Evolutionary conservation across 257 asterid species (phyloP).

Genomic region (Salvia splendens): DNA sequence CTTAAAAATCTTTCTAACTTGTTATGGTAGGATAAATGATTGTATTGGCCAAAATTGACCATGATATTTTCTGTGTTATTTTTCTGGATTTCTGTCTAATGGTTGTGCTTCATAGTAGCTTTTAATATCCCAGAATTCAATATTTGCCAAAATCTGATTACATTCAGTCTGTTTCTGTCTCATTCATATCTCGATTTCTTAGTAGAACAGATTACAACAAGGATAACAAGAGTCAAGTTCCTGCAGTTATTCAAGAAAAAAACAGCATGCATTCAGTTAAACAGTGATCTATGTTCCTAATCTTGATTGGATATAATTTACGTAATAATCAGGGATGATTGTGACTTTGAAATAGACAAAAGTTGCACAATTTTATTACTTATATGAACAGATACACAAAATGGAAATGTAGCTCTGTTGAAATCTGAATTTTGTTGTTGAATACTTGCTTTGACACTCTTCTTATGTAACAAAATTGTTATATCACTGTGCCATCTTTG

Average conservation of each 20-base stretch:
- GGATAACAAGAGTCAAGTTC: conserved; percentile 6
- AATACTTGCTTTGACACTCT: conserved; percentile 18
- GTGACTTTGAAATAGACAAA: background rate
- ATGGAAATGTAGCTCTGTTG: conserved; percentile 14
- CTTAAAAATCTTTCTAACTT: conserved; percentile 6
- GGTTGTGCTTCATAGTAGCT: no score
- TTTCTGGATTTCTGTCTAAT: no score
- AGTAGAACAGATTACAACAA: conserved; percentile 1
- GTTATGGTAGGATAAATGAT: conserved; percentile 4
- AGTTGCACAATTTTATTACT: conserved; percentile 11
- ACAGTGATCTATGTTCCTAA: no score
- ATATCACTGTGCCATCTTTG: conserved; percentile 81
- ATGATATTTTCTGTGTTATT: no score
- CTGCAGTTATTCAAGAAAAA: conserved; percentile 7
- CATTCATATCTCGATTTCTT: conserved; percentile 7
- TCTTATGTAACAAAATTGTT: conserved; percentile 33
- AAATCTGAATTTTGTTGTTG: conserved; percentile 29
- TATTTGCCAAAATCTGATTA: no score
- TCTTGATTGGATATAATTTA: background rate
- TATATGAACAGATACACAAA: conserved; percentile 14
- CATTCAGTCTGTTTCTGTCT: background rate
- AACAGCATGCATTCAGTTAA: background rate
- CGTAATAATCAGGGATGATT: background rate
- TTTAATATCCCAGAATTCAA: no score
- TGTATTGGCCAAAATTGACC: no score